phyloP scores from a whole-genome alignment of 805 yeast species.

The Myxozyma sirexii region DNA sequence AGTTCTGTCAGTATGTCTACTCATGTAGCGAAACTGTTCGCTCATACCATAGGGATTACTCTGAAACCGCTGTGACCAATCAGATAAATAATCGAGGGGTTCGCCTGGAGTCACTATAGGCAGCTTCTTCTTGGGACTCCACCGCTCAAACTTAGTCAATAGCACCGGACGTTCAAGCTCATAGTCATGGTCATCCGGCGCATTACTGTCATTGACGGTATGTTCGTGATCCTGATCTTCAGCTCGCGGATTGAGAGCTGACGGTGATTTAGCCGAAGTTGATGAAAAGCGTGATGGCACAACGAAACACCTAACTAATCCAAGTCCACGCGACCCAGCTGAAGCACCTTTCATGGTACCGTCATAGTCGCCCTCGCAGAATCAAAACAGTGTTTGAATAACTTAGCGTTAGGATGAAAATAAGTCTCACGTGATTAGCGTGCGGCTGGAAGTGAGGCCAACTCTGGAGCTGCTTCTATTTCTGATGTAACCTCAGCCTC shows the following conservation, averaged over 20 bases:
- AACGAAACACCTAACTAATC: too few relatives aligned
- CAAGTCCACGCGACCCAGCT: too few relatives aligned
- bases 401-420: too few relatives aligned
- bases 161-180: slow-evolving; percentile 6
- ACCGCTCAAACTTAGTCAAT: background rate
- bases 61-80: slow-evolving; percentile 9
- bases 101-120: background rate
- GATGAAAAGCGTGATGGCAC: too few relatives aligned
- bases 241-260: background rate
- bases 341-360: too few relatives aligned
- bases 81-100: background rate
- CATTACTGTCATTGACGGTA: background rate
- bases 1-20: background rate
- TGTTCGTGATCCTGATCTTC: background rate
- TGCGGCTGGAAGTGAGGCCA: too few relatives aligned
- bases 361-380: background rate
- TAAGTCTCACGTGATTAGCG: too few relatives aligned
- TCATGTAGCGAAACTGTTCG: background rate
- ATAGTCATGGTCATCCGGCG: background rate
- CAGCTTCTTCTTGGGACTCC: background rate
- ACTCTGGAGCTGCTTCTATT: too few relatives aligned
- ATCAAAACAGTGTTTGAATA: background rate
- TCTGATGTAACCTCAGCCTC: too few relatives aligned
- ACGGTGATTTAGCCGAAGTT: too few relatives aligned
- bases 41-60: slow-evolving; percentile 15